Conservation (phyloP, 2,329 filamentous ascomycete genomes). For the Catunica adiposa region DNA sequence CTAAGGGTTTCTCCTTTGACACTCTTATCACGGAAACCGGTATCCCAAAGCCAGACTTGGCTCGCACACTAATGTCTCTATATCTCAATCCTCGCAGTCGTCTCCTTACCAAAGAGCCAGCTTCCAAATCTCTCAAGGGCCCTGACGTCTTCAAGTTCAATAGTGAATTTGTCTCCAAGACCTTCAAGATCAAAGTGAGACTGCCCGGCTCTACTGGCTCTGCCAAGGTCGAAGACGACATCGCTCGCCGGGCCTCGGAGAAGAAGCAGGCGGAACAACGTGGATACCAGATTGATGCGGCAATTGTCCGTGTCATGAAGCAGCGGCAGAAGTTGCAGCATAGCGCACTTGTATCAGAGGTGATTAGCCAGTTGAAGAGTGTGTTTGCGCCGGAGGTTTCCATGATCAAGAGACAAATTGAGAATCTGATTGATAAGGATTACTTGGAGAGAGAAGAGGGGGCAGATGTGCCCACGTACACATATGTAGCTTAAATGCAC, state of each 20-base stretch:
- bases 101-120: conserved; percentile 64
- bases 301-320: conserved; percentile 72
- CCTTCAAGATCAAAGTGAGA: conserved; percentile 66
- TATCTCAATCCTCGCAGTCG: conserved; percentile 70
- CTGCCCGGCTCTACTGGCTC: neutral
- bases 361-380: conserved; percentile 48
- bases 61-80: conserved; percentile 63
- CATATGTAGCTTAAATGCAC: conserved; percentile 46
- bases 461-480: conserved; percentile 46
- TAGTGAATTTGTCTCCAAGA: conserved; percentile 61
- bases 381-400: conserved; percentile 62
- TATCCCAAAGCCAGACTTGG: conserved; percentile 58
- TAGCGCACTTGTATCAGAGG: conserved; percentile 52
- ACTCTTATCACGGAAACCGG: conserved; percentile 72
- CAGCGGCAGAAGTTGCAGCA: conserved; percentile 59
- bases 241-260: conserved; percentile 54
- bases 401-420: conserved; percentile 69
- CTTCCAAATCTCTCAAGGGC: conserved; percentile 58
- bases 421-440: conserved; percentile 59
- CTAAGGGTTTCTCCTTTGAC: conserved; percentile 36
- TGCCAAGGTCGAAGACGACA: conserved; percentile 62
- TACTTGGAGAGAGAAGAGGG: conserved; percentile 63
- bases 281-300: conserved; percentile 56
- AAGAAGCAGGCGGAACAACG: conserved; percentile 59
- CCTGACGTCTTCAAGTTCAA: conserved; percentile 75